Conservation (phyloP, 2,329 filamentous ascomycete genomes). For the Penicillium sp. region DNA sequence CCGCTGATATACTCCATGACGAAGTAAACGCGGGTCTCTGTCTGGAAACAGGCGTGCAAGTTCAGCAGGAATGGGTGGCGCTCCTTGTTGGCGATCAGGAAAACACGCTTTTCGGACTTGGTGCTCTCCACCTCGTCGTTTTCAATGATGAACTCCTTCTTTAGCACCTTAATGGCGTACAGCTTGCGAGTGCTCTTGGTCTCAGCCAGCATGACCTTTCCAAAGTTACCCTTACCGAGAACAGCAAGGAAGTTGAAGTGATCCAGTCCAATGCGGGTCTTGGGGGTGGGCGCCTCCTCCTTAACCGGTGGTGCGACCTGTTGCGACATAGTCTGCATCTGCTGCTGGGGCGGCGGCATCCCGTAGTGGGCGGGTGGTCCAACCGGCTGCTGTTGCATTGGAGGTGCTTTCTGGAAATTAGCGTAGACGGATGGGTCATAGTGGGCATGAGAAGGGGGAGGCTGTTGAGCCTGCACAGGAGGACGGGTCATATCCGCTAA, state of each 20-base stretch:
- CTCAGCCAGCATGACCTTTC: constrained; percentile 98
- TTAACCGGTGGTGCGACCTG: constrained; percentile 21
- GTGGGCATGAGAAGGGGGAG: constrained; percentile 44
- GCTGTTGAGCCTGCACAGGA: constrained; percentile 26
- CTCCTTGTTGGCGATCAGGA: constrained; percentile 94
- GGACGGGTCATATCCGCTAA: constrained; percentile 39
- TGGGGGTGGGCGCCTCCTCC: constrained; percentile 30
- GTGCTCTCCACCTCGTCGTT: constrained; percentile 99
- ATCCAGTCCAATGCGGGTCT: constrained; percentile 79
- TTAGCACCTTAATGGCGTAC: constrained; percentile 97
- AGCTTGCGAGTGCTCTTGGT: constrained; percentile 87
- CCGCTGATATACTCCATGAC: constrained; percentile 99
- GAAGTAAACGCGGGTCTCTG: constrained; percentile 96
- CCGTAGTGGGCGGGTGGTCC: constrained; percentile 21
- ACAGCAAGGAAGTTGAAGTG: constrained; percentile 99
- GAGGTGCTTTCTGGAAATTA: constrained; percentile 32
- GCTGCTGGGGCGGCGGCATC: constrained; percentile 26
- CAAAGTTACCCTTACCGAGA: constrained; percentile 97
- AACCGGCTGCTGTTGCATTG: constrained; percentile 22
- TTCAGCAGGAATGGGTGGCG: constrained; percentile 93
- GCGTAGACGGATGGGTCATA: constrained; percentile 45
- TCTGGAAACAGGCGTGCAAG: constrained; percentile 97
- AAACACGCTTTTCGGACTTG: constrained; percentile 94
- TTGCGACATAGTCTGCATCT: constrained; percentile 22
- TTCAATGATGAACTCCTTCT: constrained; percentile 99